Conservation (phyloP, 2,329 filamentous ascomycete genomes). For the Colletotrichum caudatum region DNA sequence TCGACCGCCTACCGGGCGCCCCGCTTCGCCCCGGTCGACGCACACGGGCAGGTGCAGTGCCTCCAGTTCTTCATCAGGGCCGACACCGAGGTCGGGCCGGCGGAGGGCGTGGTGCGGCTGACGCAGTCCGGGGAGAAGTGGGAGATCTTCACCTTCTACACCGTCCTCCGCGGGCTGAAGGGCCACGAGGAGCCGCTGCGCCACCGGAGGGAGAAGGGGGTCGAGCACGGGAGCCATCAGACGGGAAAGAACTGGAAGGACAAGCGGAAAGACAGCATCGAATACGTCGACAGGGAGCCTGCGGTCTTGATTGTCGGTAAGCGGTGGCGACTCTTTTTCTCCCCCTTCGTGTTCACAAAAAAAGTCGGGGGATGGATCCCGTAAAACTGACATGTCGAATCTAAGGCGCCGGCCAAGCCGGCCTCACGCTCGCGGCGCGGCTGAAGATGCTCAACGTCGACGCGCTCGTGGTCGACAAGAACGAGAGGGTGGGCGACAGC, state of each 20-base stretch:
- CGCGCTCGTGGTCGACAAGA: slow-evolving; percentile 64
- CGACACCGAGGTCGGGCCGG: slow-evolving; percentile 65
- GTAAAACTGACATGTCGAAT: not conserved
- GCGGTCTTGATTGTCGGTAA: slow-evolving; percentile 43
- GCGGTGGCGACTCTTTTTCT: not conserved
- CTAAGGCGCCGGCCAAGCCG: slow-evolving; percentile 61
- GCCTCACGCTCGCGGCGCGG: slow-evolving; percentile 64
- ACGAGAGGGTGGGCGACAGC: slow-evolving; percentile 66
- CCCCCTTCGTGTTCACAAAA: not conserved
- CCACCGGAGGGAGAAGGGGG: slow-evolving; percentile 61
- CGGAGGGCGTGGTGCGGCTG: slow-evolving; percentile 68
- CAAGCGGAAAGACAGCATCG: slow-evolving; percentile 35
- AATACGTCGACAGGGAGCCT: slow-evolving; percentile 39
- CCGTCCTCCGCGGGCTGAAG: slow-evolving; percentile 61
- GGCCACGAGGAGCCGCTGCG: slow-evolving; percentile 60
- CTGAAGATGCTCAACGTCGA: slow-evolving; percentile 67
- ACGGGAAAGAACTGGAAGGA: slow-evolving; percentile 45
- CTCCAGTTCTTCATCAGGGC: slow-evolving; percentile 69
- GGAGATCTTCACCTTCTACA: slow-evolving; percentile 70
- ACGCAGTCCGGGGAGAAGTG: slow-evolving; percentile 54
- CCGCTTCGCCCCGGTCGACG: slow-evolving; percentile 60
- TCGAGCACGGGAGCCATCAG: slow-evolving; percentile 60
- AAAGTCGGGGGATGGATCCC: not conserved
- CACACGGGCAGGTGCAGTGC: slow-evolving; percentile 60
- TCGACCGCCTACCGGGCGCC: slow-evolving; percentile 60